phyloP scores from a whole-genome alignment of 306 rosid genomes.

The Acacia crassicarpa region DNA sequence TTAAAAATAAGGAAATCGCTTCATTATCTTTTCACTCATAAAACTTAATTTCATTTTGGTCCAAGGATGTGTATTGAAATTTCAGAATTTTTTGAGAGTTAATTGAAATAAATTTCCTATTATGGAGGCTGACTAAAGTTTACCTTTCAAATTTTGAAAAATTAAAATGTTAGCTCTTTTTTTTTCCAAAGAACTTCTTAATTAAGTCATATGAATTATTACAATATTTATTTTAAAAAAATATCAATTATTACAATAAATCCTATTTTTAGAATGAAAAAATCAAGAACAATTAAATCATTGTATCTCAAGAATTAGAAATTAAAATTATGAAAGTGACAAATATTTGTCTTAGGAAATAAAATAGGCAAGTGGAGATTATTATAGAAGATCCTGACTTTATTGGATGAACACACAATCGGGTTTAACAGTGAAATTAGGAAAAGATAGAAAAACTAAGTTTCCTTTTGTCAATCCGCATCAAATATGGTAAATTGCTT shows the following conservation, averaged over 20 bases:
- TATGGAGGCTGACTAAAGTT: too few species aligned
- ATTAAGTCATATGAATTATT: neutral
- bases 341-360: too few species aligned
- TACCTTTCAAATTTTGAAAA: too few species aligned
- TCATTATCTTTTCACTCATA: too few species aligned
- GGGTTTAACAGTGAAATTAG: conserved; percentile 1
- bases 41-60: too few species aligned
- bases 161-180: neutral
- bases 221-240: too few species aligned
- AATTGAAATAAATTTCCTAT: too few species aligned
- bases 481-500: conserved; percentile 23
- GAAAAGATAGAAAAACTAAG: conserved; percentile 17
- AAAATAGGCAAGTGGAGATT: neutral
- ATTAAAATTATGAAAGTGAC: neutral
- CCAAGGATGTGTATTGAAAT: too few species aligned
- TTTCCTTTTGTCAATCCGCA: conserved; percentile 22
- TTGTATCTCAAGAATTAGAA: neutral
- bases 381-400: neutral
- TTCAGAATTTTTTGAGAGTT: too few species aligned
- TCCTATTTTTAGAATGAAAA: neutral
- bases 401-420: neutral
- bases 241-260: neutral
- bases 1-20: too few species aligned
- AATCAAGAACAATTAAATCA: neutral
- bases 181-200: too few species aligned